Evolutionary conservation across 352 stramenopile species (phyloP).

Genomic region (Phytophthora ohioensis): DNA sequence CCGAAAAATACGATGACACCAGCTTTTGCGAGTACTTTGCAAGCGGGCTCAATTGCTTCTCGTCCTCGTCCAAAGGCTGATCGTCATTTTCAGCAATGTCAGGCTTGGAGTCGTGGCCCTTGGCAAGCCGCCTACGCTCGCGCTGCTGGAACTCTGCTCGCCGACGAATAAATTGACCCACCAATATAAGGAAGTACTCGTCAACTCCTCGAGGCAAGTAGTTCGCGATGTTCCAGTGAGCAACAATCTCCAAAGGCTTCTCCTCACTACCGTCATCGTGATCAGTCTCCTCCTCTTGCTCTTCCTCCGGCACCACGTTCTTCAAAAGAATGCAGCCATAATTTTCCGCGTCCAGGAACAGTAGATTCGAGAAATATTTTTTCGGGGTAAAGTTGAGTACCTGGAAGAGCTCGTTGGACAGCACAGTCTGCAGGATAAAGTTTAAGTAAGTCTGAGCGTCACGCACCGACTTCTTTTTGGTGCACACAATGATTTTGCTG

Average conservation of each 20-base stretch:
- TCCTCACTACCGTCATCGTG: constrained; percentile 32
- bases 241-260: constrained; percentile 71
- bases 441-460: constrained; percentile 94
- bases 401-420: constrained; percentile 86
- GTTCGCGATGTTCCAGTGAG: constrained; percentile 91
- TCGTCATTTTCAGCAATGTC: constrained; percentile 37
- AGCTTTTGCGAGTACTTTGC: constrained; percentile 79
- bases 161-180: constrained; percentile 89
- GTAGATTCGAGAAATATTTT: constrained; percentile 92
- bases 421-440: constrained; percentile 95
- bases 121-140: constrained; percentile 30
- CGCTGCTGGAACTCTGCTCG: constrained; percentile 67
- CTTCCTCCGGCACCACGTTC: constrained; percentile 35
- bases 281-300: constrained; percentile 41
- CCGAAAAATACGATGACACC: constrained; percentile 75
- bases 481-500: constrained; percentile 76
- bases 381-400: constrained; percentile 77
- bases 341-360: constrained; percentile 97
- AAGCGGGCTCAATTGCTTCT: constrained; percentile 60
- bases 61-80: constrained; percentile 56
- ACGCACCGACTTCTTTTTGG: constrained; percentile 74
- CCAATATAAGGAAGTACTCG: constrained; percentile 91
- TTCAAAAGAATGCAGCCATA: constrained; percentile 93
- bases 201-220: constrained; percentile 86
- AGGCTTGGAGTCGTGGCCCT: constrained; percentile 26